Evolutionary conservation across 73 alveolate species (phyloP).

Genomic region (Tetrahymena malaccensis): DNA sequence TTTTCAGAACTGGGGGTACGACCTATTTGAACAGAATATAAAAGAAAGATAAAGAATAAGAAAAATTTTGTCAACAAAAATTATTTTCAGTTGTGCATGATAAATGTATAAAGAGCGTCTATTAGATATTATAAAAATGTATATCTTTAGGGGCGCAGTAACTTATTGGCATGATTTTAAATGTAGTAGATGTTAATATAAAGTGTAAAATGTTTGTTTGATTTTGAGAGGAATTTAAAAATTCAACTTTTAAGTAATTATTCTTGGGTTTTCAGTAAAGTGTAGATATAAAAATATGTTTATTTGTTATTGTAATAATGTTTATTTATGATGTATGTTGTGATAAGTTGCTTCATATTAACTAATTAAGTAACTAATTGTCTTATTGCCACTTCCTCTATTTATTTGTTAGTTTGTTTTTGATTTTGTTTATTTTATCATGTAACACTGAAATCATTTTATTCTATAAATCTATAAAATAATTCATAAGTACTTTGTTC

Average conservation of each 20-base stretch:
- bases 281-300: background rate
- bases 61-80: background rate
- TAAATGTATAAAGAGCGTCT: background rate
- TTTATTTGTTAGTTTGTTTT: background rate
- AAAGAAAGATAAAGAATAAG: background rate
- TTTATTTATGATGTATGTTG: background rate
- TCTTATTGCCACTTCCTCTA: background rate
- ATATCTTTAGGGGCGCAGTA: background rate
- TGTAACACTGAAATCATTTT: background rate
- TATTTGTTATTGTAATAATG: background rate
- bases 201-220: background rate
- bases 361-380: background rate
- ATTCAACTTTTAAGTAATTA: background rate
- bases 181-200: background rate
- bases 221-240: background rate
- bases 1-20: background rate
- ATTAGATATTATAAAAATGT: background rate
- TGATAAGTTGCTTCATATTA: background rate
- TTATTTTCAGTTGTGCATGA: background rate
- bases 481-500: background rate
- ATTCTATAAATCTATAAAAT: background rate
- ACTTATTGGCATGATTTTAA: background rate
- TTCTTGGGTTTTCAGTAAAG: background rate
- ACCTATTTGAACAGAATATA: background rate
- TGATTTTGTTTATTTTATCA: background rate